Evolutionary conservation across 805 yeast species (phyloP).

Genomic region (Ogataea methanolica): DNA sequence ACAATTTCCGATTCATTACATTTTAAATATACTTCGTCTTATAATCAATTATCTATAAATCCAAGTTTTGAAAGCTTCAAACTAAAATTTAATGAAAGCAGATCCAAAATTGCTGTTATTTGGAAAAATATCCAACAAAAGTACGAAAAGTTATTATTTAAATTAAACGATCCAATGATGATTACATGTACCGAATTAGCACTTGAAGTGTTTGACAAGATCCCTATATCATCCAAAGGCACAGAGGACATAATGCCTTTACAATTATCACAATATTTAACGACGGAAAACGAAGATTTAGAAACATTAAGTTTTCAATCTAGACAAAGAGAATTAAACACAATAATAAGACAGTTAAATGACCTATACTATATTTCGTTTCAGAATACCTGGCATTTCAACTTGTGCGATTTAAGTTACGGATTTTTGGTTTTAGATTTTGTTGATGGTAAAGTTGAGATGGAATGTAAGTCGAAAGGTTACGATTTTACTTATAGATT

Average conservation of each 20-base stretch:
- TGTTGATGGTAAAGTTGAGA: constrained; percentile 43
- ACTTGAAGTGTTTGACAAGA: constrained; percentile 56
- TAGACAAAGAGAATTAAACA: constrained; percentile 36
- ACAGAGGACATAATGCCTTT: constrained; percentile 30
- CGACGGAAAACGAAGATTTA: constrained; percentile 32
- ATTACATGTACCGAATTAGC: constrained; percentile 49
- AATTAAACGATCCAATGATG: constrained; percentile 38
- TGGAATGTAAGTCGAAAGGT: constrained; percentile 54
- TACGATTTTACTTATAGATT: constrained; percentile 55
- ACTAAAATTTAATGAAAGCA: constrained; percentile 54
- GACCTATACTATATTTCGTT: constrained; percentile 61
- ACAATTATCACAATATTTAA: constrained; percentile 20
- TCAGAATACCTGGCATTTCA: constrained; percentile 75
- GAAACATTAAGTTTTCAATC: constrained; percentile 38
- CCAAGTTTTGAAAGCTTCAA: constrained; percentile 61
- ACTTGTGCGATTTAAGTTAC: constrained; percentile 55
- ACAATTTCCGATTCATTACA: constrained; percentile 71
- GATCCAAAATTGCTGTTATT: constrained; percentile 56
- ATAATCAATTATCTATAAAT: constrained; percentile 62
- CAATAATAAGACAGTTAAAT: constrained; percentile 44
- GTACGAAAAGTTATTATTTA: constrained; percentile 37
- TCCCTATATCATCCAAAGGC: constrained; percentile 44
- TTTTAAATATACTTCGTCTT: constrained; percentile 64
- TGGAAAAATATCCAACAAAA: constrained; percentile 59
- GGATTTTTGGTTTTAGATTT: constrained; percentile 45